Conservation (phyloP, 768 basidiomycete species). For the Hirschioporus abietinus region DNA sequence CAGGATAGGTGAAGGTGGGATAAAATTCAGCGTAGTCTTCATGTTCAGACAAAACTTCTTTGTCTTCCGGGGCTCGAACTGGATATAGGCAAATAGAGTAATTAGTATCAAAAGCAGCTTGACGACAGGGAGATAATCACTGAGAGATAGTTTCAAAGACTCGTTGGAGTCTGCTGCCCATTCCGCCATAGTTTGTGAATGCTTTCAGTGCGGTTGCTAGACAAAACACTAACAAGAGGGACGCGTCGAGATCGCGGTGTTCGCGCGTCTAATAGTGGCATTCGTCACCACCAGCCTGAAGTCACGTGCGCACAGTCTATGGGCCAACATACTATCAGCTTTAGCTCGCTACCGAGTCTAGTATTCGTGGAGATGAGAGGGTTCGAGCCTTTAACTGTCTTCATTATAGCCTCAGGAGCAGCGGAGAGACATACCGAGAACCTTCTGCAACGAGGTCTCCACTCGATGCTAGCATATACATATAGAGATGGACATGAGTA, state of each 20-base stretch:
- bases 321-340: no score
- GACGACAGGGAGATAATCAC: conserved; percentile 34
- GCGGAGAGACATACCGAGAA: no score
- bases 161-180: conserved; percentile 83
- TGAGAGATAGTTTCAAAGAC: conserved; percentile 68
- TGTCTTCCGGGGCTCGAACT: conserved; percentile 74
- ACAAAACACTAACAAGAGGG: background rate
- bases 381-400: no score
- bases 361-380: no score
- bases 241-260: background rate
- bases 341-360: no score
- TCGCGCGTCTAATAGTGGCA: background rate
- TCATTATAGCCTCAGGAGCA: no score
- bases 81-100: conserved; percentile 4
- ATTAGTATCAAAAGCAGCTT: conserved; percentile 8
- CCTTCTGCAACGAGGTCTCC: no score
- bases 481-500: no score
- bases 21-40: conserved; percentile 68
- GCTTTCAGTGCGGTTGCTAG: background rate
- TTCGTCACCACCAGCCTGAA: no score
- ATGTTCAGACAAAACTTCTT: conserved; percentile 45
- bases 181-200: conserved; percentile 36
- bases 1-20: conserved; percentile 92
- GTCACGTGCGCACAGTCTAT: background rate
- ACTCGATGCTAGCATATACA: no score